Base-by-base conservation (phyloP, 208 protist genomes). In the Leptomonas pyrrhocoris region DNA sequence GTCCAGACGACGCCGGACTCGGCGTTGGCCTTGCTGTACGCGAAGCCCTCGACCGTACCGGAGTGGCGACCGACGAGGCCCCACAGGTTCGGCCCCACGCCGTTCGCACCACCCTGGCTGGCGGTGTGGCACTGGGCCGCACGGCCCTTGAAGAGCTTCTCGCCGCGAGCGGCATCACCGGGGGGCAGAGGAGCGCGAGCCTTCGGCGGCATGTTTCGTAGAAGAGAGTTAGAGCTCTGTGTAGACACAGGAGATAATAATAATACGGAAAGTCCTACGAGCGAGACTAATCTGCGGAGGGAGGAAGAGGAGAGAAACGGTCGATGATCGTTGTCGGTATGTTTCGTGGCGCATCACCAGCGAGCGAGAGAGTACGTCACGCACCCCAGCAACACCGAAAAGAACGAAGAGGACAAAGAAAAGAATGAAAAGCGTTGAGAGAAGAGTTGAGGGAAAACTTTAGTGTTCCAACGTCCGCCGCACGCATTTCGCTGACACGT, bases 21-120 rank as follows among this genome's bases (percentile, higher is more conserved):
- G 66, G 96, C 91, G 83, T 99, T 99, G 64, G 98, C 97, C 59
- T 90, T 88, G 68, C 96, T 97, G 94, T 98, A 99, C 42, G 82
- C 49, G 75, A 95, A 99, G 70, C 94, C 95, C 63, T 89, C 88
- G 34, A 98, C 86, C 27, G 83, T 86, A 72, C 98, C 97, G 64
- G 96, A 97, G 67, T 79, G 85, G 64, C 96, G 92, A 72, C 91
- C 84, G 28, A 98, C 89, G 51, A 99, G 89, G 71, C 96, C 94
- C 70, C 83, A 91, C 28, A 97, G 86, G 76, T 95, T 96, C 30
- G 97, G 97, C 49, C 97, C 96, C 57, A 94, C 86, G 62, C 96
- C 96, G 86, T 97, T 96, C 34, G 83, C 45, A 60, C 93, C 97
- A 50, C 94, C 95, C 82, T 93, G 64, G 57, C 74, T 84, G 34